These are phyloP conservation scores for Pseudozyma tsukubaensis DNA, from an alignment of 1,284 basidiomycete species.

Conservation along the genomic window DNA sequence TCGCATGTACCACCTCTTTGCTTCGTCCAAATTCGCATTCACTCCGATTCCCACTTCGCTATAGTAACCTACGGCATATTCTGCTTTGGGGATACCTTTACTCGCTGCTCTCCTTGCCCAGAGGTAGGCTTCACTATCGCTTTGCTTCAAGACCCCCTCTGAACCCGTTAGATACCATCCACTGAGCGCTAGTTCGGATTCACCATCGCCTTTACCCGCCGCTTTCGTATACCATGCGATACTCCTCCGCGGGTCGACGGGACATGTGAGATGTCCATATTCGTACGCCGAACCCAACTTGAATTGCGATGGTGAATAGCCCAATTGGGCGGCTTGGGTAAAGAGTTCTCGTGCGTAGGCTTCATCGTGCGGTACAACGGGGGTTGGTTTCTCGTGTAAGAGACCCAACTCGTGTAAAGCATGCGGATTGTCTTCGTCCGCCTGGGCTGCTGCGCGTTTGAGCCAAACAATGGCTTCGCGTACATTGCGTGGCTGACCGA, in stretches of 20 bases:
- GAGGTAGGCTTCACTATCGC: slow-evolving; percentile 92
- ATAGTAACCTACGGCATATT: slow-evolving; percentile 91
- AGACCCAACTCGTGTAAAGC: slow-evolving; percentile 95
- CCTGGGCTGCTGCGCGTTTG: slow-evolving; percentile 92
- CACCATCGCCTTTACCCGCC: slow-evolving; percentile 91
- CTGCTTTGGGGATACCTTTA: slow-evolving; percentile 71
- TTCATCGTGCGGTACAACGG: slow-evolving; percentile 75
- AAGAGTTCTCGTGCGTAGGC: slow-evolving; percentile 86
- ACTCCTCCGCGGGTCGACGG: slow-evolving; percentile 88
- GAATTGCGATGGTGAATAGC: slow-evolving; percentile 92
- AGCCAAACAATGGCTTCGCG: slow-evolving; percentile 96
- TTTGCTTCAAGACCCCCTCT: slow-evolving; percentile 95
- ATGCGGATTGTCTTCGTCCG: slow-evolving; percentile 98
- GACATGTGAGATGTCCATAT: slow-evolving; percentile 88
- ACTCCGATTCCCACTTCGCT: slow-evolving; percentile 97
- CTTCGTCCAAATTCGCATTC: slow-evolving; percentile 92
- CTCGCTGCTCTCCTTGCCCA: slow-evolving; percentile 71
- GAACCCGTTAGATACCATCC: slow-evolving; percentile 90
- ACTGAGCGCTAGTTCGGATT: slow-evolving; percentile 92
- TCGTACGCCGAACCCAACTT: slow-evolving; percentile 95
- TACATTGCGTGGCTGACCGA: slow-evolving; percentile 85
- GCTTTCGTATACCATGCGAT: slow-evolving; percentile 99
- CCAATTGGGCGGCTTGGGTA: slow-evolving; percentile 90
- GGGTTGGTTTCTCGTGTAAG: slow-evolving; percentile 77
- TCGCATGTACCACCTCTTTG: slow-evolving; percentile 98